These are phyloP conservation scores for Volvox africanus DNA, from an alignment of 139 green algal genomes.

Conservation along the genomic window DNA sequence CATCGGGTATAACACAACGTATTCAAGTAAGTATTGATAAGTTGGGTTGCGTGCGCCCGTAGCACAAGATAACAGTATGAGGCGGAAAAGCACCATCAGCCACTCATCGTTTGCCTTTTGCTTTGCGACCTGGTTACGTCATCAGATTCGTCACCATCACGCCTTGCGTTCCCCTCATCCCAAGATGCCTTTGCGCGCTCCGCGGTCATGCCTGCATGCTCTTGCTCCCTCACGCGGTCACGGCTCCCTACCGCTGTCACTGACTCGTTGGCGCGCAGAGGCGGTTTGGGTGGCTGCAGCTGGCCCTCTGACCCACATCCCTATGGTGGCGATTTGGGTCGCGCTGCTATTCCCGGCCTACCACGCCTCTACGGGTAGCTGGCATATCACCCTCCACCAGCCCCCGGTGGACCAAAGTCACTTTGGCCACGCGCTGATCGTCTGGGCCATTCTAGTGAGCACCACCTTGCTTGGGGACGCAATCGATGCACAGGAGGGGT, in stretches of 20 bases:
- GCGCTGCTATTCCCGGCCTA: conserved; percentile 51
- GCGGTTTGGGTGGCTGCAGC: conserved; percentile 81
- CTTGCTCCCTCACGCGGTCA: no score
- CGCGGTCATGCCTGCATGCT: no score
- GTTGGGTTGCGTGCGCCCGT: no score
- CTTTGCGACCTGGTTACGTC: no score
- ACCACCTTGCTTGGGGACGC: background rate
- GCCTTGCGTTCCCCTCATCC: no score
- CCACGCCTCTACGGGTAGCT: conserved; percentile 51
- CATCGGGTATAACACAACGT: conserved; percentile 46
- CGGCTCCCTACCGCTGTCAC: no score
- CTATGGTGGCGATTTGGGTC: conserved; percentile 73
- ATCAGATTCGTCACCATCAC: no score
- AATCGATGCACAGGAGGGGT: no score
- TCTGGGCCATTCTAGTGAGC: background rate
- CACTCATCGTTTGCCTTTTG: no score
- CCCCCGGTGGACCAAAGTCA: conserved; percentile 11
- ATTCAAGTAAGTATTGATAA: background rate
- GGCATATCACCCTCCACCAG: conserved; percentile 26
- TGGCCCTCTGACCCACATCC: conserved; percentile 84
- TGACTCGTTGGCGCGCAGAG: conserved; percentile 17
- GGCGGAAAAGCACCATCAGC: no score
- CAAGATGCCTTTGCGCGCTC: no score
- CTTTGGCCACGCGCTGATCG: conserved; percentile 50
- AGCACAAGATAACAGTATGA: no score